A percentile compares a stretch with the other conserved stretches of the same genome.
Evolutionary conservation across 306 rosid species (phyloP).

Genomic region (Cucumis hystrix): DNA sequence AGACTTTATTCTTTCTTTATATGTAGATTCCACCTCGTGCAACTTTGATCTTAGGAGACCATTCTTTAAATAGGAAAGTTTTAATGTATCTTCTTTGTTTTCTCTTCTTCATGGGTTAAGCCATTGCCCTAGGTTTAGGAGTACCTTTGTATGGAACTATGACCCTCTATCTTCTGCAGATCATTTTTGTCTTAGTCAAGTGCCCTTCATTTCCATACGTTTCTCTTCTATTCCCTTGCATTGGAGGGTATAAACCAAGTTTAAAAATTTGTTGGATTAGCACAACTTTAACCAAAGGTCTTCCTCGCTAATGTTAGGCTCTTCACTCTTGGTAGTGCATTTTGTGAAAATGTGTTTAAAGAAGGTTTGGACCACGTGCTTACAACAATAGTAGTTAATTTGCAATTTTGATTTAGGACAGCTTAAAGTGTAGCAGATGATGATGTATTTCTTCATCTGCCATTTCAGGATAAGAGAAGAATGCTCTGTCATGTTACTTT

Average conservation of each 20-base stretch:
- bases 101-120: too few relatives aligned
- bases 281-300: background rate
- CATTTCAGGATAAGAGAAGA: background rate
- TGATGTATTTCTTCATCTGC: background rate
- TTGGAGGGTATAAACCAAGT: background rate
- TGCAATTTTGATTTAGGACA: background rate
- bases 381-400: background rate
- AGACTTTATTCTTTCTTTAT: too few relatives aligned
- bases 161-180: too few relatives aligned
- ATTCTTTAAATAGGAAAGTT: too few relatives aligned
- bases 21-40: too few relatives aligned
- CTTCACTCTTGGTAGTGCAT: background rate
- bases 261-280: background rate
- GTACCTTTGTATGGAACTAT: too few relatives aligned
- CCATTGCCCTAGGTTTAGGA: too few relatives aligned
- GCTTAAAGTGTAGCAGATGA: background rate
- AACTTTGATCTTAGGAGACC: too few relatives aligned
- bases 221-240: background rate
- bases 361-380: background rate
- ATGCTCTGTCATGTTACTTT: background rate
- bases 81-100: too few relatives aligned
- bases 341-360: background rate
- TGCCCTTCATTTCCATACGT: background rate
- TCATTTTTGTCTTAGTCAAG: background rate
- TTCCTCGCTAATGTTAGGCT: background rate